These are phyloP conservation scores for Hypsizygus marmoreus DNA, from an alignment of 768 basidiomycete genomes.

Conservation along the genomic window DNA sequence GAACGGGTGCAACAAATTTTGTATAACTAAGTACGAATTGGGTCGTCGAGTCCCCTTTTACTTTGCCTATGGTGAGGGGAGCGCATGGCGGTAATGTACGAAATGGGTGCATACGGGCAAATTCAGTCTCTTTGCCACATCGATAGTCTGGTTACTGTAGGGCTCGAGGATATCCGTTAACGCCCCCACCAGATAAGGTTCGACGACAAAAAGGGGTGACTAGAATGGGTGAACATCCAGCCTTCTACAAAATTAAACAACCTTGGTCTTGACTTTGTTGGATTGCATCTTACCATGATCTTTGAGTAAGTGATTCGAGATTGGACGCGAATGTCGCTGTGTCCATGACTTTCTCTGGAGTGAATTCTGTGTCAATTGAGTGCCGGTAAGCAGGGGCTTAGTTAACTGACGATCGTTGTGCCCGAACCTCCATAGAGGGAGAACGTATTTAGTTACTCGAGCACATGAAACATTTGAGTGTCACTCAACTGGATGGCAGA, in stretches of 20 bases:
- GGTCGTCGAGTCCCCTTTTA: no score
- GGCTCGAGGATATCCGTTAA: conserved; percentile 3
- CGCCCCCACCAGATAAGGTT: neutral
- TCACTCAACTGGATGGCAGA: conserved; percentile 5
- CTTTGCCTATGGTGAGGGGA: no score
- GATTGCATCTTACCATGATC: no score
- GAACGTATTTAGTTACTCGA: neutral
- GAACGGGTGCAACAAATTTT: no score
- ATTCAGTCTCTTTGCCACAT: neutral
- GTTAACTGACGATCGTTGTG: conserved; percentile 4
- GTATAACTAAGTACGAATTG: no score
- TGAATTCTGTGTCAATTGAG: neutral
- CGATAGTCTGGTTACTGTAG: conserved; percentile 3
- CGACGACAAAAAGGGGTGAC: conserved; percentile 2
- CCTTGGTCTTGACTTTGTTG: conserved; percentile 1
- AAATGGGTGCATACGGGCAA: conserved; percentile 1
- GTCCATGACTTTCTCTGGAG: conserved; percentile 5
- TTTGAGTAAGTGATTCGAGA: conserved; percentile 5
- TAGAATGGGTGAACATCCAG: conserved; percentile 1
- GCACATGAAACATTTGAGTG: neutral
- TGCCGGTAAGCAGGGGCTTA: neutral
- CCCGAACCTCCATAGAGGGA: neutral
- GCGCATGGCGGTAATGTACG: no score
- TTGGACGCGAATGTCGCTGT: neutral
- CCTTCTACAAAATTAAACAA: neutral